Conservation (phyloP, 805 yeast genomes). For the Schwanniomyces yamadae region DNA sequence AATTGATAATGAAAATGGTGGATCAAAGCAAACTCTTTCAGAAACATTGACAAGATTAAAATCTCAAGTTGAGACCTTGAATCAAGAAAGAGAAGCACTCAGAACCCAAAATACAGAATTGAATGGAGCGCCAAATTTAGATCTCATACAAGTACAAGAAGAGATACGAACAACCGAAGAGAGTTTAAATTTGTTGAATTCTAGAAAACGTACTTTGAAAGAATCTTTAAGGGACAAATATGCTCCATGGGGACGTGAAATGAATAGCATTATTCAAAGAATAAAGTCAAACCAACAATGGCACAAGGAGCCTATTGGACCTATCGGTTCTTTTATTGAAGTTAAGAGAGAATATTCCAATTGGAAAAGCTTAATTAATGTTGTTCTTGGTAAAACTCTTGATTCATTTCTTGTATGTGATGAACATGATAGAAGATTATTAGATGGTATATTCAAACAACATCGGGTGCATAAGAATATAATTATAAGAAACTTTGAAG, state of each 20-base stretch:
- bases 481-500: constrained; percentile 53
- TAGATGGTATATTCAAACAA: constrained; percentile 30
- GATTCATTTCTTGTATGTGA: constrained; percentile 68
- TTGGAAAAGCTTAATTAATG: constrained; percentile 65
- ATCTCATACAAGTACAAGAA: constrained; percentile 27
- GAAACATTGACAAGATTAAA: constrained; percentile 16
- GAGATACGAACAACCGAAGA: constrained; percentile 12
- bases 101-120: constrained; percentile 16
- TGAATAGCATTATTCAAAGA: constrained; percentile 41
- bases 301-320: constrained; percentile 68
- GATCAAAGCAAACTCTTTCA: constrained; percentile 35
- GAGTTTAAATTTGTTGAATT: constrained; percentile 7
- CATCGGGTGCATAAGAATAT: constrained; percentile 36
- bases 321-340: constrained; percentile 63
- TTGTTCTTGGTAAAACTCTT: constrained; percentile 47
- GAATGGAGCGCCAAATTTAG: constrained; percentile 11
- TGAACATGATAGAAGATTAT: constrained; percentile 52
- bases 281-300: constrained; percentile 36
- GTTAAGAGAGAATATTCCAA: constrained; percentile 52
- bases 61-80: constrained; percentile 20
- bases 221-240: constrained; percentile 32
- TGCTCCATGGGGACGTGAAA: constrained; percentile 52
- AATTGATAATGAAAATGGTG: constrained; percentile 44
- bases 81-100: constrained; percentile 15
- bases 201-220: constrained; percentile 11